Conservation (phyloP, 257 asterid genomes). For the Solanum rostratum region DNA sequence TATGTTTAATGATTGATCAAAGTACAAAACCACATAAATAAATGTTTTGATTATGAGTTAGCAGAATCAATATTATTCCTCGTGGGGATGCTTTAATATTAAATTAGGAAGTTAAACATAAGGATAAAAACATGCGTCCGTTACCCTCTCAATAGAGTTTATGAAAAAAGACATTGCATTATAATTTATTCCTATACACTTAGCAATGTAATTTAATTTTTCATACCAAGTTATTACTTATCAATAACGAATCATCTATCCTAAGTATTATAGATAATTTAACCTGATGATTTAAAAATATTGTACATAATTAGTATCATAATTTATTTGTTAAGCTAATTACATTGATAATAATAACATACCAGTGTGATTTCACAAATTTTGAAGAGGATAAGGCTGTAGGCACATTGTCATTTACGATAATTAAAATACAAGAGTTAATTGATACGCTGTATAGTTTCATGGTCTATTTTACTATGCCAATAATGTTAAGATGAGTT, state of each 20-base stretch:
- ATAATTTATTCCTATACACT: not conserved
- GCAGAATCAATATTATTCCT: not conserved
- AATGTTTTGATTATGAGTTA: not conserved
- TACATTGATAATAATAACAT: not conserved
- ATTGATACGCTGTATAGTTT: not conserved
- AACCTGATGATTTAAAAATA: not conserved
- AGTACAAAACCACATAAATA: not conserved
- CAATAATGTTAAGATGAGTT: not conserved
- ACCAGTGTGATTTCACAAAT: not conserved
- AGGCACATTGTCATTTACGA: not conserved
- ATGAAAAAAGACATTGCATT: not conserved
- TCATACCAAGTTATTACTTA: not conserved
- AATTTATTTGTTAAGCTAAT: not conserved
- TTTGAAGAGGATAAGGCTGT: not conserved
- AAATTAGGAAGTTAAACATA: not conserved
- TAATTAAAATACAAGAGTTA: not conserved
- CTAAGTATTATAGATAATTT: not conserved
- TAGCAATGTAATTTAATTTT: too few species aligned
- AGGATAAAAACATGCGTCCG: not conserved
- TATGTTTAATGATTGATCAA: not conserved
- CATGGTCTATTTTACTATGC: not conserved
- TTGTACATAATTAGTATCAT: not conserved
- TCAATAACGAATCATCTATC: not conserved
- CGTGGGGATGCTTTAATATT: not conserved
- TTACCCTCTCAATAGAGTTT: not conserved